Evolutionary conservation across 441 rosid species (phyloP).

Genomic region (Pelargonium cotyledonis): DNA sequence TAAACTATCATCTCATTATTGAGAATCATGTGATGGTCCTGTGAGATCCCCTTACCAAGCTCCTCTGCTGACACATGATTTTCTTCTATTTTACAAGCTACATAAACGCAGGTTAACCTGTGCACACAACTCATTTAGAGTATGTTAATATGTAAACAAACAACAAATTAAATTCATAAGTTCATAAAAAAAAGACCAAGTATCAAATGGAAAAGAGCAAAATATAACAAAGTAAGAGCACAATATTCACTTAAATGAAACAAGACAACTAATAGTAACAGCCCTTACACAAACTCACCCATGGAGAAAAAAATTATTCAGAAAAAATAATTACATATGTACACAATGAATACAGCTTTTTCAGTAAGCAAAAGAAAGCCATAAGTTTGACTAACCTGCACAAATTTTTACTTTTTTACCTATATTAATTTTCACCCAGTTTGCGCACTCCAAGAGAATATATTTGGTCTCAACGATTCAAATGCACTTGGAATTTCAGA

Average conservation of each 20-base stretch:
- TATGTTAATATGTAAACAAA: constrained; percentile 11
- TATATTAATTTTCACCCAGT: neutral
- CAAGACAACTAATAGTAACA: neutral
- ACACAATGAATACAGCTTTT: neutral
- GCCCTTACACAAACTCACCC: neutral
- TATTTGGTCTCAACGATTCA: neutral
- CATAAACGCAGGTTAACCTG: constrained; percentile 95
- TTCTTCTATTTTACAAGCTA: constrained; percentile 94
- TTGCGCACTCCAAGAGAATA: neutral
- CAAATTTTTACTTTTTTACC: too few relatives aligned
- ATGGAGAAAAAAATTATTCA: too few relatives aligned
- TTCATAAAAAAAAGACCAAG: neutral
- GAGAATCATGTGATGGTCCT: constrained; percentile 95
- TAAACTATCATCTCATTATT: constrained; percentile 92
- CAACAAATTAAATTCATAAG: neutral
- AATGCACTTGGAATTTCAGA: neutral
- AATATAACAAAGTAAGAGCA: neutral
- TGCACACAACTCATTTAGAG: constrained; percentile 20
- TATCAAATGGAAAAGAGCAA: neutral
- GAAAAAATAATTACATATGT: too few relatives aligned
- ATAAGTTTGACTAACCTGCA: too few relatives aligned
- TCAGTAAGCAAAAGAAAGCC: neutral
- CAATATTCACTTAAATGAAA: neutral
- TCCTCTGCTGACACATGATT: constrained; percentile 98
- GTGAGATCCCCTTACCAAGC: constrained; percentile 94